Conservation (phyloP, 2,329 filamentous ascomycete genomes). For the Hypoxylon rubiginosum region DNA sequence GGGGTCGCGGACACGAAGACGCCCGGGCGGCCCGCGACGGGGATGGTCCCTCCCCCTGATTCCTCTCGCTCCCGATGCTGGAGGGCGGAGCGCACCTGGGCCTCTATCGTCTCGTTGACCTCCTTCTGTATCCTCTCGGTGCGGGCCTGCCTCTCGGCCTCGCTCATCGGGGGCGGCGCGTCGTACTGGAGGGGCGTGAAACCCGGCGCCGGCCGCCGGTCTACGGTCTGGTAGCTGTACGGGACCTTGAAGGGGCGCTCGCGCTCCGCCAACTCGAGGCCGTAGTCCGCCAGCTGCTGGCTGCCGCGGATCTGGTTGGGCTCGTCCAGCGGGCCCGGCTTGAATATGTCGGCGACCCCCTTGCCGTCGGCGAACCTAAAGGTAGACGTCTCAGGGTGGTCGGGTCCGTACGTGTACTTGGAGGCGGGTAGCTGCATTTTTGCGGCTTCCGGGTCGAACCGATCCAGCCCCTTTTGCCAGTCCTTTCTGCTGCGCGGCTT, state of each 20-base stretch:
- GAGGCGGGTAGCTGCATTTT: neutral
- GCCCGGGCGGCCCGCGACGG: no score
- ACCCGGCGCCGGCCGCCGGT: neutral
- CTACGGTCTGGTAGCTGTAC: slow-evolving; percentile 7
- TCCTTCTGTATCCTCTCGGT: neutral
- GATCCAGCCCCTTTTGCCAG: neutral
- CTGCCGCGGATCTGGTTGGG: slow-evolving; percentile 15
- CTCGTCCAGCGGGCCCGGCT: slow-evolving; percentile 5
- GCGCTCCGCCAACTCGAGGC: neutral
- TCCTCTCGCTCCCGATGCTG: neutral
- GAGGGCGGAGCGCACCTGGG: no score
- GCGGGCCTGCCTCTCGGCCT: neutral
- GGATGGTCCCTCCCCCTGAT: no score
- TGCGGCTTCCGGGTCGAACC: neutral
- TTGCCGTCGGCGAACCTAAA: slow-evolving; percentile 21
- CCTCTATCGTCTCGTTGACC: neutral
- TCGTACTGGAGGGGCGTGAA: neutral
- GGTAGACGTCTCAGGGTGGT: slow-evolving; percentile 23
- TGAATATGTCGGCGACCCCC: slow-evolving; percentile 10
- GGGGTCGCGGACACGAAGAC: no score
- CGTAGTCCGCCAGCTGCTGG: slow-evolving; percentile 1
- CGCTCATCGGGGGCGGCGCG: neutral
- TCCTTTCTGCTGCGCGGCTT: neutral
- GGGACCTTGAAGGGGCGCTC: slow-evolving; percentile 4
- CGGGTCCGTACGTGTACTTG: slow-evolving; percentile 25